phyloP scores from a whole-genome alignment of 148 eudicot genomes.

The Arctostaphylos glauca region DNA sequence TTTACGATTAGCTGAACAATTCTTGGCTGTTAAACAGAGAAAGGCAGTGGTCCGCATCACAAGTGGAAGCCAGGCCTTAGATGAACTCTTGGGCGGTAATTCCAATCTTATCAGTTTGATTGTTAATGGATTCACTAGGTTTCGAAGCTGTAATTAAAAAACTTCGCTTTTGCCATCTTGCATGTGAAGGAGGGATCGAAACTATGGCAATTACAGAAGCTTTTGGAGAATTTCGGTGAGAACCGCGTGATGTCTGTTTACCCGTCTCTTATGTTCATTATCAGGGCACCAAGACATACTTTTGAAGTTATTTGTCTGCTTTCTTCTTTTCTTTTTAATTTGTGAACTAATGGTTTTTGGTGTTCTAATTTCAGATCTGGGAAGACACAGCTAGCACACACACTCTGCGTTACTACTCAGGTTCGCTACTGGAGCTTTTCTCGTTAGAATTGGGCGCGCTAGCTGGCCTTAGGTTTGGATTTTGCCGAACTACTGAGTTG shows the following conservation, averaged over 20 bases:
- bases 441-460: neutral
- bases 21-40: slow-evolving; percentile 40
- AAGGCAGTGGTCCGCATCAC: slow-evolving; percentile 81
- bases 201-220: slow-evolving; percentile 88
- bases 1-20: neutral
- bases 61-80: slow-evolving; percentile 87
- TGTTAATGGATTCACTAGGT: neutral
- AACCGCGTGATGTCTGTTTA: neutral
- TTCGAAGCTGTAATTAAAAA: neutral
- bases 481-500: neutral
- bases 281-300: neutral
- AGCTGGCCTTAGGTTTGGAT: neutral
- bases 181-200: slow-evolving; percentile 72
- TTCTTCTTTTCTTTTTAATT: neutral
- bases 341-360: neutral
- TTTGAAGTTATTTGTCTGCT: neutral
- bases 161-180: neutral
- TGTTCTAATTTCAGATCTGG: slow-evolving; percentile 60
- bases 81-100: slow-evolving; percentile 81
- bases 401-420: slow-evolving; percentile 92
- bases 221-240: slow-evolving; percentile 91
- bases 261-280: neutral
- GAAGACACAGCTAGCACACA: slow-evolving; percentile 98
- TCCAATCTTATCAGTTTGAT: neutral
- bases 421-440: slow-evolving; percentile 29